Evolutionary conservation across 2,329 filamentous ascomycete species (phyloP).

Genomic region (Coccinonectria pachysandricola): DNA sequence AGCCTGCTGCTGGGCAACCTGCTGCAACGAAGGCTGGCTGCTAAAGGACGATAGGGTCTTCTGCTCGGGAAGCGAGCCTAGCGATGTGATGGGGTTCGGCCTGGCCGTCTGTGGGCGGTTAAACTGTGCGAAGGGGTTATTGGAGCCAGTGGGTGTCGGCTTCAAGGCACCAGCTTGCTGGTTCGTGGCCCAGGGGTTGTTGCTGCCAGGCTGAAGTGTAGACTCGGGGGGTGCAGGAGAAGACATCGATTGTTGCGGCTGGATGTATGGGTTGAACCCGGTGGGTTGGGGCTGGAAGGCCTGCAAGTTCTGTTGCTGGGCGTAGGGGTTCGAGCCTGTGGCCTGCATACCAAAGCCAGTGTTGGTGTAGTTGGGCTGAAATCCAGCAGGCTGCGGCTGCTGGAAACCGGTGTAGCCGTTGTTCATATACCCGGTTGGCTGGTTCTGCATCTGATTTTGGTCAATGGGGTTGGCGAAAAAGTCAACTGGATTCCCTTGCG

Average conservation of each 20-base stretch:
- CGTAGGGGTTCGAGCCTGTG: conserved; percentile 43
- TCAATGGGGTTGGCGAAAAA: conserved; percentile 96
- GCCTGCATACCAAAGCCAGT: conserved; percentile 22
- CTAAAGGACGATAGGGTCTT: conserved; percentile 57
- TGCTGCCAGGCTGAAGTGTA: conserved; percentile 65
- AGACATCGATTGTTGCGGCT: conserved; percentile 30
- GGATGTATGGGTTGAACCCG: conserved; percentile 42
- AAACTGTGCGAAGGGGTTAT: conserved; percentile 91
- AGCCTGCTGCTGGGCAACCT: conserved; percentile 29
- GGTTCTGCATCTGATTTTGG: conserved; percentile 59
- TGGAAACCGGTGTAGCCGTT: conserved; percentile 46
- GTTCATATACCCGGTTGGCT: conserved; percentile 64
- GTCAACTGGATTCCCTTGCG: conserved; percentile 92
- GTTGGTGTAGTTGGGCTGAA: background rate
- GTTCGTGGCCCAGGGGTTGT: conserved; percentile 82
- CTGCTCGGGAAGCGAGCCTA: conserved; percentile 73
- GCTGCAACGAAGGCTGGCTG: conserved; percentile 39
- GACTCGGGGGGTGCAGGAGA: conserved; percentile 43
- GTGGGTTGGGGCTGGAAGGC: conserved; percentile 41
- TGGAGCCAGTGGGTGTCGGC: conserved; percentile 85
- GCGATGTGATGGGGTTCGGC: conserved; percentile 51
- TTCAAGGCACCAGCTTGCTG: conserved; percentile 55
- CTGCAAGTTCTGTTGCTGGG: conserved; percentile 30
- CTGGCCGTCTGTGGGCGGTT: conserved; percentile 44
- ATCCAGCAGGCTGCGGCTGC: conserved; percentile 24